Evolutionary conservation across 768 basidiomycete genomes (phyloP), one percentile per base, ranked within the genome.

Genomic region (Mycena alexandri): DNA sequence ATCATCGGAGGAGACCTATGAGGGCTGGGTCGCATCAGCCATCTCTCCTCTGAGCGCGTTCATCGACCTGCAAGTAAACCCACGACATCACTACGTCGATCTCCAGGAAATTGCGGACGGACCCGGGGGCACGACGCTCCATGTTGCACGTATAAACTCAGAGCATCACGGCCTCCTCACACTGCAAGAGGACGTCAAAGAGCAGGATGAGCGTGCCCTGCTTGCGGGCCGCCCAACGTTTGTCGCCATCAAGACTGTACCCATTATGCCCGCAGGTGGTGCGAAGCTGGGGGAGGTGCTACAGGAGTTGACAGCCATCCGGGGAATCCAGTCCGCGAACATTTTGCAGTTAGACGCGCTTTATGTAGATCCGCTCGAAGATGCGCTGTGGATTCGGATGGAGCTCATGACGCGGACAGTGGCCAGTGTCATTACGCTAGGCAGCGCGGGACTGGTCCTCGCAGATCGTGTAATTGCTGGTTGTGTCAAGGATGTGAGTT

Each of bases 321-420:
- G 72, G 44, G 61, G 74, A 9, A 33, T 86, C 17, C 75, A 77
- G 13, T 83, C 86, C 50, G 75, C 78, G 50, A 80, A 87, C 70
- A 70, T 88, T 14, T 77, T 89, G 14, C 54, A 73, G 14, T 80
- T 84, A 75, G 85, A 86, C 38, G 79, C 75, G 54, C 73, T 86
- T 25, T 86, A 85, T 57, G 80, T 85, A 42, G 78, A 81, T 56
- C 65, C 80, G 1, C 71, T 71, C 7, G 80, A 78, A 48, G 81
- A 82, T 59, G 70, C 79, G 22, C 73, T 89, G 34, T 89, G 88
- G 87, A 85, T 89, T 53, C 79, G 81, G 54, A 89, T 89, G 88
- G 87, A 89, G 68, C 81, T 88, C 60, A 87, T 89, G 87, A 85
- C 87, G 43, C 79, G 87, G 38, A 86, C 85, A 33, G 76, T 89